These are phyloP conservation scores for Ilex aquifolium DNA, from an alignment of 257 asterid species.

Conservation along the genomic window DNA sequence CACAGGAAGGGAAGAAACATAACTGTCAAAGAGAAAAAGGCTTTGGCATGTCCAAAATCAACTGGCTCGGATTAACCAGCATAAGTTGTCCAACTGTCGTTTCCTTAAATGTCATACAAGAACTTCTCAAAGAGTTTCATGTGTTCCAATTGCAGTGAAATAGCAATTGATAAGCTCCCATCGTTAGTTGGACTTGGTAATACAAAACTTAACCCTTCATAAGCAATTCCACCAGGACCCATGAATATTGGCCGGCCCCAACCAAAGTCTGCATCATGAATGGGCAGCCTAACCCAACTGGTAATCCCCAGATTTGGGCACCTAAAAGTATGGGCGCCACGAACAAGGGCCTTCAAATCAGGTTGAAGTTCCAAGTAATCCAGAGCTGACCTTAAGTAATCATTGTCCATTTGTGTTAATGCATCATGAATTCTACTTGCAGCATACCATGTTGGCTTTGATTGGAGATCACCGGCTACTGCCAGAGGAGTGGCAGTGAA, in stretches of 20 bases:
- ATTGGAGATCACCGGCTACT: constrained; percentile 49
- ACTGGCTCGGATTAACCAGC: background rate
- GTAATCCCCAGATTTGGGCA: constrained; percentile 94
- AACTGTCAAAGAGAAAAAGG: background rate
- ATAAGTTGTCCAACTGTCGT: background rate
- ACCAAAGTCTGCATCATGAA: constrained; percentile 83
- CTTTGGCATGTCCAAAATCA: background rate
- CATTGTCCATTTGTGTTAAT: constrained; percentile 67
- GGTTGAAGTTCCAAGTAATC: constrained; percentile 87
- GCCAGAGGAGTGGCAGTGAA: constrained; percentile 78
- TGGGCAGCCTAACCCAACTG: constrained; percentile 84
- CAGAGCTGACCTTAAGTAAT: constrained; percentile 74
- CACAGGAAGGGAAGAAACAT: background rate
- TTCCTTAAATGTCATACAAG: constrained; percentile 52
- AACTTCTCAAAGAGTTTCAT: constrained; percentile 70
- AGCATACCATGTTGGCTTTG: constrained; percentile 58
- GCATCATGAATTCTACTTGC: constrained; percentile 75
- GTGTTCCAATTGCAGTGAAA: constrained; percentile 65
- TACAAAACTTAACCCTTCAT: constrained; percentile 71
- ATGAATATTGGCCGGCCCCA: constrained; percentile 86
- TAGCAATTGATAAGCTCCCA: constrained; percentile 73
- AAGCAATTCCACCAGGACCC: constrained; percentile 94
- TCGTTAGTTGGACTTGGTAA: constrained; percentile 63
- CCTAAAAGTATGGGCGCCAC: constrained; percentile 79
- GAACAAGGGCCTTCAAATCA: constrained; percentile 70